Evolutionary conservation across 352 stramenopile species (phyloP).

Genomic region (Pythium pyrilobum): DNA sequence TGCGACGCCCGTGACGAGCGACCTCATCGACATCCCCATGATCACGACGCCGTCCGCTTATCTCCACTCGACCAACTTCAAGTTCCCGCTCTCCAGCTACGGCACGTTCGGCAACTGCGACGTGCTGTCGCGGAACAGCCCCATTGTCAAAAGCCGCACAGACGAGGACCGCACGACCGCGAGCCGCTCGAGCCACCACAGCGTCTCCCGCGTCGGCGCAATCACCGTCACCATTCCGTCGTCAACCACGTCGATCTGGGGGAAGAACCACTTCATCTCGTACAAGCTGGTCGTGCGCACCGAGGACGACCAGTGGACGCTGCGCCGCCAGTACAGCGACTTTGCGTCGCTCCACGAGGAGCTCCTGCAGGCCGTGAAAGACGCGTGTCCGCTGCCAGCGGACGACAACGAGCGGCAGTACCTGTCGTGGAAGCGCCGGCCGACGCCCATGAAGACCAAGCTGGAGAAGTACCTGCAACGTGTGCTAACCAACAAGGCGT

Average conservation of each 20-base stretch:
- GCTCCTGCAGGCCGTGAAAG: constrained; percentile 41
- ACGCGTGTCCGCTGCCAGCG: constrained; percentile 35
- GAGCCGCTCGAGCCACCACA: constrained; percentile 10
- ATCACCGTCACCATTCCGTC: constrained; percentile 62
- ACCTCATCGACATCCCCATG: constrained; percentile 44
- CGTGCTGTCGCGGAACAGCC: constrained; percentile 2
- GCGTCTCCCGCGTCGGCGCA: constrained; percentile 16
- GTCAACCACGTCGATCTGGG: constrained; percentile 65
- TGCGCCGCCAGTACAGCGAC: constrained; percentile 60
- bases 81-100: constrained; percentile 39
- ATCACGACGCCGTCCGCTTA: constrained; percentile 54
- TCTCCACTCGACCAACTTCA: constrained; percentile 39
- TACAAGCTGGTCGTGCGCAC: constrained; percentile 74
- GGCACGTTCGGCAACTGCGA: constrained; percentile 51
- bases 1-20: constrained; percentile 42
- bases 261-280: constrained; percentile 62
- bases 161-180: constrained; percentile 5
- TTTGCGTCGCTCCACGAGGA: constrained; percentile 59
- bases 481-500: constrained; percentile 40
- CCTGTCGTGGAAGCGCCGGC: constrained; percentile 54
- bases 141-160: not conserved
- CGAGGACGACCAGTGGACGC: constrained; percentile 61
- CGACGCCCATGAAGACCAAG: constrained; percentile 56
- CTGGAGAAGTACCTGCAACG: constrained; percentile 57
- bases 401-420: constrained; percentile 42